These are phyloP conservation scores for Aspergillus pseudotamarii DNA, from an alignment of 2,329 filamentous ascomycete genomes.

Conservation along the genomic window DNA sequence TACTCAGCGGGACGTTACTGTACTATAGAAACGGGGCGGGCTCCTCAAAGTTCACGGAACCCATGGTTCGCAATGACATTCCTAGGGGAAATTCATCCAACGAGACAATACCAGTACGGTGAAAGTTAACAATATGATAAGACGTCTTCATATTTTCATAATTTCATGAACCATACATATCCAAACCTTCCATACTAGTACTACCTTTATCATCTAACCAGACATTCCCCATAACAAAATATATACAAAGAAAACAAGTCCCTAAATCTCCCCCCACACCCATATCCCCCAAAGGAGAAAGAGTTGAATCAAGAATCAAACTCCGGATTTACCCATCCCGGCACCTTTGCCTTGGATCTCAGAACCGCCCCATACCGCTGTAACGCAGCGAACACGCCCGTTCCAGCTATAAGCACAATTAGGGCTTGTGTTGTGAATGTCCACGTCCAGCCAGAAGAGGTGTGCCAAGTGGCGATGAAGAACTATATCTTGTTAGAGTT, in stretches of 20 bases:
- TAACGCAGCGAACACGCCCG: conserved; percentile 41
- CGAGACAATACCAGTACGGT: too few relatives aligned
- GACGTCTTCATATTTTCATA: too few relatives aligned
- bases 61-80: not conserved
- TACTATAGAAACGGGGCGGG: not conserved
- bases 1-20: not conserved
- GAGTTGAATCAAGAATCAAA: conserved; percentile 24
- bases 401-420: conserved; percentile 46
- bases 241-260: not conserved
- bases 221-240: not conserved
- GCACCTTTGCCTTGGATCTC: conserved; percentile 40
- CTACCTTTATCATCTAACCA: too few relatives aligned
- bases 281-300: not conserved
- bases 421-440: conserved; percentile 54
- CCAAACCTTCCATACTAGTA: too few relatives aligned
- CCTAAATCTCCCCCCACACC: not conserved
- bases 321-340: conserved; percentile 53
- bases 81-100: too few relatives aligned
- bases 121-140: too few relatives aligned
- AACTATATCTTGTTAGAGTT: conserved; percentile 37
- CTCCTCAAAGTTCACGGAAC: too few relatives aligned
- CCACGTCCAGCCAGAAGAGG: conserved; percentile 52
- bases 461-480: conserved; percentile 55
- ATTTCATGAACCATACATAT: too few relatives aligned
- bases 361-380: conserved; percentile 46